Evolutionary conservation across 305 asterid species (phyloP), one percentile per base, ranked within the genome.

Genomic region (Fraxinus sp.): DNA sequence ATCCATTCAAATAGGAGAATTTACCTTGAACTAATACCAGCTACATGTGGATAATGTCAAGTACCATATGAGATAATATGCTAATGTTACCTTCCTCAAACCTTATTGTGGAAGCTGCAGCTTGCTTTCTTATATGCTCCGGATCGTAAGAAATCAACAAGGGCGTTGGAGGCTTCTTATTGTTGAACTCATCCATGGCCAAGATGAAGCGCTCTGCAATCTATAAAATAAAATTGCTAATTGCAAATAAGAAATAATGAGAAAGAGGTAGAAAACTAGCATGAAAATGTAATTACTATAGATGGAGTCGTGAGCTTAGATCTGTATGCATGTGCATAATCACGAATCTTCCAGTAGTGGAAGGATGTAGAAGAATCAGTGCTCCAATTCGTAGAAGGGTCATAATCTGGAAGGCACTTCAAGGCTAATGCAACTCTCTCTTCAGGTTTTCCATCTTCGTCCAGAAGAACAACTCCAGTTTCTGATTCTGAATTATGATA

Each of bases 341-440:
- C 99, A 85, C 98, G 93, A 91, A 96, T 96, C 85, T 90, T 96
- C 99, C 99, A 96, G 88, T 96, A 96, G 85, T 86, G 91, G 88
- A 96, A 97, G 83, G 89, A 83, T 81, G 90, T 85, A 81, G 89
- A 81, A 82, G 92, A 80, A 89, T 92, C 93, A 77, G 89, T 80
- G 80, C 76, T 90, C 96, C 92, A 95, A 82, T 87, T 82, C 85
- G 84, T 89, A 84, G 89, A 84, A 41, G 97, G 94, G 75, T 95
- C 95, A 88, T 95, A 93, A 75, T 86, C 89, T 46, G 98, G 98
- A 85, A 97, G 98, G 85, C 84, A 83, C 85, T 90, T 90, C 76
- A 95, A 81, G 82, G 99, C 97, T 81, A 93, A 43, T 77, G 91
- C 94, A 88, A 95, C 98, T 84, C 95, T 92, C 81, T 92, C 93